Conservation (phyloP, 495 filamentous ascomycete species). For the Xylaria flabelliformis region DNA sequence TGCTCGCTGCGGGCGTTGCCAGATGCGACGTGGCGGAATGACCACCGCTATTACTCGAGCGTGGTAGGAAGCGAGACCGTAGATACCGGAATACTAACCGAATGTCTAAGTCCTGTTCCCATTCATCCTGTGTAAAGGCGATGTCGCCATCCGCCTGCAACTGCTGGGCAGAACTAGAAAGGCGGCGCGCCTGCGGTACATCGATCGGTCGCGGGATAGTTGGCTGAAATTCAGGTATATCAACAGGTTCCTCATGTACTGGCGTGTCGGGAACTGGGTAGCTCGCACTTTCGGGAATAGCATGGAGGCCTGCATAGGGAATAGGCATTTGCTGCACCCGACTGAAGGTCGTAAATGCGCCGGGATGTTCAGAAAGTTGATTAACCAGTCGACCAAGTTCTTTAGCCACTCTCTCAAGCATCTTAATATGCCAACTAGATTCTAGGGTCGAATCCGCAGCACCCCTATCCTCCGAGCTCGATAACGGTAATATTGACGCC, state of each 20-base stretch:
- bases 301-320: constrained; percentile 61
- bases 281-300: constrained; percentile 56
- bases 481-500: constrained; percentile 35
- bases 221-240: constrained; percentile 56
- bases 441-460: constrained; percentile 47
- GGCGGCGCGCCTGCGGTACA: constrained; percentile 31
- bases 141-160: constrained; percentile 30
- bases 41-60: constrained; percentile 30
- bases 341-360: constrained; percentile 80
- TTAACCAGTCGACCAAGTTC: constrained; percentile 86
- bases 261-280: constrained; percentile 34
- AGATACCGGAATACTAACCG: constrained; percentile 89
- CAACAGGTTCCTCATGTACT: constrained; percentile 32
- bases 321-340: constrained; percentile 57
- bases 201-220: constrained; percentile 50
- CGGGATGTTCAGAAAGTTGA: constrained; percentile 78
- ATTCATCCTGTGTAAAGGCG: constrained; percentile 70
- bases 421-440: constrained; percentile 72
- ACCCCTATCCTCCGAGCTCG: constrained; percentile 23
- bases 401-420: constrained; percentile 82
- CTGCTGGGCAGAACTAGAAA: constrained; percentile 29
- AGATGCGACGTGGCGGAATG: constrained; percentile 49
- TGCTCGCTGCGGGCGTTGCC: constrained; percentile 49
- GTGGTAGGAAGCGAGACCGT: constrained; percentile 70
- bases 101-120: constrained; percentile 86